These are phyloP conservation scores for Auricularia sp. DNA, from an alignment of 768 basidiomycete species.

Conservation along the genomic window DNA sequence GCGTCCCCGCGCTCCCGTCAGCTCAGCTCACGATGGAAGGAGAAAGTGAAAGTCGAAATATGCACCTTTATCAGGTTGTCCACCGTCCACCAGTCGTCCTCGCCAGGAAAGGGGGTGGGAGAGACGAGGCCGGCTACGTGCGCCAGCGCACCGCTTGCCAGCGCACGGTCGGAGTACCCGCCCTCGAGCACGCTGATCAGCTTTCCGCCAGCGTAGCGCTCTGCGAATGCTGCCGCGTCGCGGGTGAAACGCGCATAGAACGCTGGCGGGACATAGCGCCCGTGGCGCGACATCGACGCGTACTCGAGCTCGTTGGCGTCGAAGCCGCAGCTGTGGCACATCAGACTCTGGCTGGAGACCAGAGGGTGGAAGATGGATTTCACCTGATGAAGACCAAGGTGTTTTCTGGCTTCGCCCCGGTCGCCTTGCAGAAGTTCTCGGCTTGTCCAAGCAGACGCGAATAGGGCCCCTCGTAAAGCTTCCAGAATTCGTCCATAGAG, in stretches of 20 bases:
- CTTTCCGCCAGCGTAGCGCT: constrained; percentile 52
- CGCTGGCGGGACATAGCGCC: constrained; percentile 74
- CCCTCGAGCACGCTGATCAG: constrained; percentile 89
- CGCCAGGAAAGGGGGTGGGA: constrained; percentile 10
- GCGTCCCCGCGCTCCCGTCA: neutral
- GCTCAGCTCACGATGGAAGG: neutral
- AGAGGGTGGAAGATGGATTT: no score
- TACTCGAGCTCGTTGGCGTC: constrained; percentile 92
- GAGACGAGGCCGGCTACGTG: constrained; percentile 62
- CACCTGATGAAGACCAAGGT: constrained; percentile 83
- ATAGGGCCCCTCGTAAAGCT: constrained; percentile 61
- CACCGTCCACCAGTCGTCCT: constrained; percentile 52
- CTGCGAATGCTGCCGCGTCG: constrained; percentile 57
- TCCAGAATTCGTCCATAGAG: constrained; percentile 67
- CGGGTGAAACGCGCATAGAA: constrained; percentile 79
- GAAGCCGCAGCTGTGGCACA: constrained; percentile 89
- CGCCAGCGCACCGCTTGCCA: constrained; percentile 75
- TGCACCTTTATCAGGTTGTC: constrained; percentile 51
- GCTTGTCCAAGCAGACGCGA: constrained; percentile 55
- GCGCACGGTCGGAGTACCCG: constrained; percentile 84
- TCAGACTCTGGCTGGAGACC: no score
- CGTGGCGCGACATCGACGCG: constrained; percentile 82
- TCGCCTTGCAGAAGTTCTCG: constrained; percentile 55
- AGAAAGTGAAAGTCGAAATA: neutral
- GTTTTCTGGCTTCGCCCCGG: constrained; percentile 44